Percentiles rank a stretch among this genome's conserved stretches.
These are phyloP conservation scores for Gossypium davidsonii DNA, from an alignment of 441 rosid genomes.

Conservation along the genomic window DNA sequence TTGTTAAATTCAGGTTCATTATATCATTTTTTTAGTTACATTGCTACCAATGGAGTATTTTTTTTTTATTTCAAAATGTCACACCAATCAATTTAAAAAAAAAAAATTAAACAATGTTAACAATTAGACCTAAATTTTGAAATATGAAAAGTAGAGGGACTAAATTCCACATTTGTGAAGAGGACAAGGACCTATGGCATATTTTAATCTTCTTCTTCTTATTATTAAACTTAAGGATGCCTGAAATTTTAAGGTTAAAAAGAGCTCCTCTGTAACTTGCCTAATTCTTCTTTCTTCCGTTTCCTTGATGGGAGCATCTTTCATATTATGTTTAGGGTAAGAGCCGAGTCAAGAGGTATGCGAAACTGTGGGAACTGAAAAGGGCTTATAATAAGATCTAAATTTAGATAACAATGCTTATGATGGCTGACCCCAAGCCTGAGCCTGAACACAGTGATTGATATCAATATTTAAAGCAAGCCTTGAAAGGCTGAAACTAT, in stretches of 20 bases:
- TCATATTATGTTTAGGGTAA: neutral
- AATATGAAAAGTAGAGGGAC: too few species aligned
- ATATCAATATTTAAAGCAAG: neutral
- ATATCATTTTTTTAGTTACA: too few species aligned
- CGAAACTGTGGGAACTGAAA: neutral
- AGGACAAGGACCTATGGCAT: too few species aligned
- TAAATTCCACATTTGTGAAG: too few species aligned
- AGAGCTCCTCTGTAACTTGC: neutral
- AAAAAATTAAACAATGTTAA: too few species aligned
- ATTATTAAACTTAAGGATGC: neutral
- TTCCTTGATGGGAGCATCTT: neutral
- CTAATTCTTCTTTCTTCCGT: neutral
- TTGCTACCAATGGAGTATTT: too few species aligned
- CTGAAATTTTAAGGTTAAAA: conserved; percentile 4
- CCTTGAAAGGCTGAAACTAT: neutral
- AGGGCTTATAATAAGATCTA: conserved; percentile 6
- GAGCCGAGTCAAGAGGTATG: neutral
- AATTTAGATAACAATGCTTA: neutral
- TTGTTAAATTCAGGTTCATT: too few species aligned
- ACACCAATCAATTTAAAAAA: too few species aligned
- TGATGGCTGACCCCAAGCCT: neutral
- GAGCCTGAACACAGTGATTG: neutral
- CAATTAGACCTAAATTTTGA: too few species aligned
- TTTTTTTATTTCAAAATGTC: too few species aligned
- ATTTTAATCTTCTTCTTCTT: too few species aligned